phyloP scores from a whole-genome alignment of 164 flowering plant species.

The Akebia trifoliata region DNA sequence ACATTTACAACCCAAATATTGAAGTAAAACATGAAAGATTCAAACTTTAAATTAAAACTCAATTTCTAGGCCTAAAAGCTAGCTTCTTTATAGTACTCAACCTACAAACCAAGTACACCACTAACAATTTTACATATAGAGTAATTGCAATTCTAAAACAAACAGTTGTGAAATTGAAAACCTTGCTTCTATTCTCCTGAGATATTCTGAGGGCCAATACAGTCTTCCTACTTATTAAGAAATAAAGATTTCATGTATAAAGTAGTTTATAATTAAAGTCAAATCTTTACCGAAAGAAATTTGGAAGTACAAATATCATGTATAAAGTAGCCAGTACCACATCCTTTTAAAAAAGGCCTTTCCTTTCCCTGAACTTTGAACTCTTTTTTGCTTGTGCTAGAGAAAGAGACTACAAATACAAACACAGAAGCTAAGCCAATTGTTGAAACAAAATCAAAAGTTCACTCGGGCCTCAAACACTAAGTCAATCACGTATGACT shows the following conservation, averaged over 20 bases:
- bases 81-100: no score
- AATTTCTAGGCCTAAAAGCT: no score
- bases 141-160: no score
- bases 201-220: slow-evolving; percentile 90
- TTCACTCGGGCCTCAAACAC: no score
- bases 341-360: slow-evolving; percentile 94
- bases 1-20: background rate
- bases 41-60: no score
- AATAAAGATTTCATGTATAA: no score
- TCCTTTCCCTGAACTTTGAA: slow-evolving; percentile 92
- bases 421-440: background rate
- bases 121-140: no score
- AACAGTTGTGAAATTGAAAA: no score
- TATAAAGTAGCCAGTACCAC: slow-evolving; percentile 53
- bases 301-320: background rate
- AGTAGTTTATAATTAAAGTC: background rate
- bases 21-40: background rate
- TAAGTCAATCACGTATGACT: no score
- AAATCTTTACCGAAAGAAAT: background rate
- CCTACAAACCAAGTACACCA: no score
- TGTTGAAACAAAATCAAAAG: background rate
- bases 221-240: no score
- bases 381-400: slow-evolving; percentile 80
- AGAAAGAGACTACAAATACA: slow-evolving; percentile 68
- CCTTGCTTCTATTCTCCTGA: slow-evolving; percentile 99